Conservation (phyloP, 1,284 basidiomycete species). For the Exobasidium rhododendri region DNA sequence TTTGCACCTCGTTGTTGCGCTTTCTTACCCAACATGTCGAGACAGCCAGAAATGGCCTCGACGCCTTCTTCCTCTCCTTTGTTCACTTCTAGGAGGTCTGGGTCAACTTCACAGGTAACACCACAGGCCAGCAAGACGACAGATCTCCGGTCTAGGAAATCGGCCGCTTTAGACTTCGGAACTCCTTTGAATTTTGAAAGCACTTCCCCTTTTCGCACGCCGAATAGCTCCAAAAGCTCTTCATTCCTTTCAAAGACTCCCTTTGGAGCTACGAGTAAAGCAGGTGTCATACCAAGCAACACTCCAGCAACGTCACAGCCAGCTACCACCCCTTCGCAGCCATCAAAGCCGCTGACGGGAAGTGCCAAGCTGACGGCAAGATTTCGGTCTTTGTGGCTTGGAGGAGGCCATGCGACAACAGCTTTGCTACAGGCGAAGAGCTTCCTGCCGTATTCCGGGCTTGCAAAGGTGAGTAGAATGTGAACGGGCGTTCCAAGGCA, state of each 20-base stretch:
- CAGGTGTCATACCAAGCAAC: neutral
- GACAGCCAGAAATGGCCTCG: neutral
- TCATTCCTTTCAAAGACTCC: conserved; percentile 6
- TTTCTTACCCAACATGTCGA: neutral
- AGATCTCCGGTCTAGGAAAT: neutral
- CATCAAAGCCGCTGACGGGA: conserved; percentile 7
- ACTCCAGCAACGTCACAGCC: neutral
- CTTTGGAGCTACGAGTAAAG: conserved; percentile 4
- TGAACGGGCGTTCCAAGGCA: no score
- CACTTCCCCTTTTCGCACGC: conserved; percentile 4
- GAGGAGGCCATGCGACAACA: neutral
- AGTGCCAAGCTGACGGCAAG: neutral
- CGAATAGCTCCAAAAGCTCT: neutral
- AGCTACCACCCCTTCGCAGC: neutral
- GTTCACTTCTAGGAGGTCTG: neutral
- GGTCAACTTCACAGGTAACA: neutral
- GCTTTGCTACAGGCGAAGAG: conserved; percentile 1
- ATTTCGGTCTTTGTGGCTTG: neutral
- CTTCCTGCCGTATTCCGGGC: conserved; percentile 1
- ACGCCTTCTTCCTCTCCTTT: neutral
- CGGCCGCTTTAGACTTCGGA: conserved; percentile 2
- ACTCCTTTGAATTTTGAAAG: conserved; percentile 6
- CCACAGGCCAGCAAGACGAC: neutral
- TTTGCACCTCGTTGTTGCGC: no score
- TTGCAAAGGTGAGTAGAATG: neutral